Base-by-base conservation (phyloP, 2,329 filamentous ascomycete genomes). In the Diaporthe batatas region DNA sequence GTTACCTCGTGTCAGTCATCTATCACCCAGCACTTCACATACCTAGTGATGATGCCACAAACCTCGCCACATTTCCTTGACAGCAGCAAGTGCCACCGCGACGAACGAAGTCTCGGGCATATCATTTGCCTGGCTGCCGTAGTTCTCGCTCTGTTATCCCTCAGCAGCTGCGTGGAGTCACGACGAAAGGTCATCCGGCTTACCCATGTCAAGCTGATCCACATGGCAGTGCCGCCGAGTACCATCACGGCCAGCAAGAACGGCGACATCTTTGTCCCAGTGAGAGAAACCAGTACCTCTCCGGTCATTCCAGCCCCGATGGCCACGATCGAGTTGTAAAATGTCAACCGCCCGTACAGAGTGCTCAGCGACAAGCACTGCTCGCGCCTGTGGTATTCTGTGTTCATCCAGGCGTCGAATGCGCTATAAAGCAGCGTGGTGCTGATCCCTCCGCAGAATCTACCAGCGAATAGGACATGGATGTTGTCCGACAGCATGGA, bases 391-490 rank as follows among this genome's bases (percentile, higher is more conserved):
- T 88, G 84, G 74, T 86, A 91, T 76, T 91, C 88, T 59, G 87
- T 84, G 36, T 91, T 86, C 82, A 91, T 86, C 89, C 89, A 91
- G 58, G 87, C 86, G 75, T 91, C 88, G 74, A 91, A 90, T 12
- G 87, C 87, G 62, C 84, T 88, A 80, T 87, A 90, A 23, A 91
- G 83, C 25, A 91, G 80, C 18, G 87, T 90, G 12, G 88, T 89
- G 73, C 85, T 86, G 23, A 91, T 76, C 0, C 89, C 89, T 21
- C 89, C 88, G 10, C 87, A 82, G 0, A 87, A 77, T n/a, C 89
- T 84, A 21, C 89, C 89, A 4, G 86, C 62, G 76, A 89, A 89
- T 0, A 91, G 82, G 4, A 88, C 64, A 2, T 79, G 77, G 2
- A 84, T 74, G 51, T 80, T 77, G 36, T 82, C 79, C 64, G 84